Conservation (phyloP, 768 basidiomycete species). For the Dioszegia hungarica region DNA sequence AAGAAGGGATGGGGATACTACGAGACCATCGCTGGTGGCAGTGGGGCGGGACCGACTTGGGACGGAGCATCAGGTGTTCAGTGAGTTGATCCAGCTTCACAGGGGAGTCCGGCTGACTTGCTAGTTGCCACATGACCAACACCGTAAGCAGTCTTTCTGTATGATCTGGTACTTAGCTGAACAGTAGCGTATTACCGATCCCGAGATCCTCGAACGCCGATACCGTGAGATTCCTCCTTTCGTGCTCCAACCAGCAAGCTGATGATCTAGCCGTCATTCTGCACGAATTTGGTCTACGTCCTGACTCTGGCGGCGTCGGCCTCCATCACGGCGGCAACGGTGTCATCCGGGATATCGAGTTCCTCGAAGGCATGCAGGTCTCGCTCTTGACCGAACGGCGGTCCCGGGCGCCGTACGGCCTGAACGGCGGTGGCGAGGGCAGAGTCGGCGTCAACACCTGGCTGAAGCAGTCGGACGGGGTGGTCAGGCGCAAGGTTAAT, state of each 20-base stretch:
- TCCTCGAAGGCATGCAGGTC: conserved; percentile 20
- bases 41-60: conserved; percentile 83
- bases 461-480: conserved; percentile 3
- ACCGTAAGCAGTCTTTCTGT: conserved; percentile 8
- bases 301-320: conserved; percentile 26
- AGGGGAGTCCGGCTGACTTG: not conserved
- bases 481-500: conserved; percentile 15
- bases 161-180: not conserved
- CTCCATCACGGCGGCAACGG: conserved; percentile 30
- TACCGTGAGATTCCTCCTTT: conserved; percentile 54
- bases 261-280: conserved; percentile 60
- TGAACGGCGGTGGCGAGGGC: conserved; percentile 7
- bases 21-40: conserved; percentile 89
- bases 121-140: conserved; percentile 17
- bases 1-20: conserved; percentile 63
- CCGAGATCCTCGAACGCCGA: conserved; percentile 86
- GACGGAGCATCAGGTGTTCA: conserved; percentile 90
- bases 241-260: not conserved
- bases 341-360: conserved; percentile 39
- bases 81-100: not conserved
- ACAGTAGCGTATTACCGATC: conserved; percentile 54
- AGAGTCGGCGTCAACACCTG: conserved; percentile 11
- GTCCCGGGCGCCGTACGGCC: conserved; percentile 21
- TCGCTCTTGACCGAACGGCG: conserved; percentile 28
- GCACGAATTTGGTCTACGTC: conserved; percentile 60